phyloP scores from a whole-genome alignment of 768 basidiomycete species.

The Rhodotorula taiwanensis region DNA sequence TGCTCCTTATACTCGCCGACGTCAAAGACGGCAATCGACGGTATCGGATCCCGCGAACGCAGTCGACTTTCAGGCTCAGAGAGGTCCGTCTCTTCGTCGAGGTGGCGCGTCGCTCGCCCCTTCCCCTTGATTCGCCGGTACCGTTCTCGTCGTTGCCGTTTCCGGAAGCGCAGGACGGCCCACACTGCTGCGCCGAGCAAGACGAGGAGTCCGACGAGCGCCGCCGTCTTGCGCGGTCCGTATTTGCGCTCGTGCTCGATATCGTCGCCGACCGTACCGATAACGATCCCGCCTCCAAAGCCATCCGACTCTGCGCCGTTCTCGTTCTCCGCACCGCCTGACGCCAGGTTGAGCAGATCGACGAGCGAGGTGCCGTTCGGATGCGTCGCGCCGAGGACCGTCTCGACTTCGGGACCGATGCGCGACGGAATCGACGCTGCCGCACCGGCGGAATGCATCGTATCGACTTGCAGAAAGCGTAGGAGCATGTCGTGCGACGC shows the following conservation, averaged over 20 bases:
- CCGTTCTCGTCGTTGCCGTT: not conserved
- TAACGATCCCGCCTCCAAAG: not conserved
- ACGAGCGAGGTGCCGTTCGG: constrained; percentile 38
- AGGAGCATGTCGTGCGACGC: constrained; percentile 96
- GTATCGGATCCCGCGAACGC: not conserved
- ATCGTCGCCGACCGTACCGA: constrained; percentile 31
- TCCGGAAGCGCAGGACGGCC: constrained; percentile 25
- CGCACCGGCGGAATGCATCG: constrained; percentile 68
- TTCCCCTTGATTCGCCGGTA: constrained; percentile 16
- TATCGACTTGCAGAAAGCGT: constrained; percentile 91
- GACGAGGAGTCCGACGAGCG: constrained; percentile 34
- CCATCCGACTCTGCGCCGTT: not conserved
- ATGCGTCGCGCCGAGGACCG: constrained; percentile 35
- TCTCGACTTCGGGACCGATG: constrained; percentile 62
- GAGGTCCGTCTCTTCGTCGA: not conserved
- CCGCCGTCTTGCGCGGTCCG: constrained; percentile 38
- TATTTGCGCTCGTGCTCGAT: constrained; percentile 38
- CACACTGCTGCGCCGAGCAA: constrained; percentile 15
- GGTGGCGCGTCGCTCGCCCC: constrained; percentile 1
- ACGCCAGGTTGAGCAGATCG: not conserved
- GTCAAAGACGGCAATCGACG: constrained; percentile 27
- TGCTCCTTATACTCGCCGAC: constrained; percentile 31
- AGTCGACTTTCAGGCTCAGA: not conserved
- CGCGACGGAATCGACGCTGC: constrained; percentile 72
- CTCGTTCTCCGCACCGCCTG: not conserved